phyloP scores from a whole-genome alignment of 2,329 filamentous ascomycete species.

The Fusarium irregulare region DNA sequence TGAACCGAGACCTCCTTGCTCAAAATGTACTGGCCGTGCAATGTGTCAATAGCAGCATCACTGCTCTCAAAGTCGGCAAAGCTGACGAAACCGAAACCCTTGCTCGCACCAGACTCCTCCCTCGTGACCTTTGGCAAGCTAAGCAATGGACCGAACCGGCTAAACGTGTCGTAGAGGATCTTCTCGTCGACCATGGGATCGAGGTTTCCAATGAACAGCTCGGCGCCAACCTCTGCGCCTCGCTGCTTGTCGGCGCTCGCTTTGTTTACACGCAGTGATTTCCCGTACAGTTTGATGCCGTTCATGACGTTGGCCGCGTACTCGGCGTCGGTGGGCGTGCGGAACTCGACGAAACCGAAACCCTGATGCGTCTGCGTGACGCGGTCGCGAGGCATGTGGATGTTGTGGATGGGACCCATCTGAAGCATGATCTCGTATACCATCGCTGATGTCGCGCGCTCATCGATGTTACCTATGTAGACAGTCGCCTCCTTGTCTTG shows the following conservation, averaged over 20 bases:
- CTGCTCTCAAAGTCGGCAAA: slow-evolving; percentile 94
- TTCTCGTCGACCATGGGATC: slow-evolving; percentile 96
- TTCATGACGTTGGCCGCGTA: slow-evolving; percentile 98
- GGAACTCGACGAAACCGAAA: slow-evolving; percentile 99
- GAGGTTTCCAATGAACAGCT: slow-evolving; percentile 96
- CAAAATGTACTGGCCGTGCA: slow-evolving; percentile 96
- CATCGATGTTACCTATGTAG: slow-evolving; percentile 98
- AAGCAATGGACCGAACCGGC: slow-evolving; percentile 87
- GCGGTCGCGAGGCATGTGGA: slow-evolving; percentile 97
- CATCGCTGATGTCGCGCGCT: slow-evolving; percentile 88
- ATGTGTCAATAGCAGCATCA: slow-evolving; percentile 88
- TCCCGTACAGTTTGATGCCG: slow-evolving; percentile 90
- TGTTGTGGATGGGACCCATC: slow-evolving; percentile 95
- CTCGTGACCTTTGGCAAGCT: slow-evolving; percentile 90
- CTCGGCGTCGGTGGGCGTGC: slow-evolving; percentile 93
- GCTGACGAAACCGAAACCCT: slow-evolving; percentile 96
- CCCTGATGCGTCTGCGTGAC: slow-evolving; percentile 97
- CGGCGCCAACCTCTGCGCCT: slow-evolving; percentile 90
- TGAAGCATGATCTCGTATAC: slow-evolving; percentile 99
- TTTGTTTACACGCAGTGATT: slow-evolving; percentile 97
- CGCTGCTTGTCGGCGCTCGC: slow-evolving; percentile 92
- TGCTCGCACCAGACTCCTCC: slow-evolving; percentile 87
- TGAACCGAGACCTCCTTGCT: slow-evolving; percentile 97
- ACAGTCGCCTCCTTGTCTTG: slow-evolving; percentile 98
- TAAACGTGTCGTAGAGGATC: slow-evolving; percentile 93